Evolutionary conservation across 768 basidiomycete species (phyloP).

Genomic region (Kwoniella mangroviensis): DNA sequence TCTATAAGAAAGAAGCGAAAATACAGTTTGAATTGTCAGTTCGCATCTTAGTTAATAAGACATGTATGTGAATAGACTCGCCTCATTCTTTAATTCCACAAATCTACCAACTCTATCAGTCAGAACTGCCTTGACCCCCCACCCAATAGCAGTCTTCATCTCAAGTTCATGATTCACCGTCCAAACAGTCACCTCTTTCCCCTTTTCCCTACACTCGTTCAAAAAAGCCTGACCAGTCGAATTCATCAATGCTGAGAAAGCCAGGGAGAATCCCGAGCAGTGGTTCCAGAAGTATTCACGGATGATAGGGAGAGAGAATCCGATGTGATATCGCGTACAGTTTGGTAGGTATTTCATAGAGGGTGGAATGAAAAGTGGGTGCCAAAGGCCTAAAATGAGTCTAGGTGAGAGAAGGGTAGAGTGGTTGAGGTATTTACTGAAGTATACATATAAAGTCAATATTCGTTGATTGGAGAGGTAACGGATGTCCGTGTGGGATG

Average conservation of each 20-base stretch:
- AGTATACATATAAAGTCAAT: neutral
- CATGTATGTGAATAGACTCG: constrained; percentile 16
- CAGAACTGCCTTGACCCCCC: constrained; percentile 57
- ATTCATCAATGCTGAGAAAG: constrained; percentile 53
- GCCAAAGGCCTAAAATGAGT: constrained; percentile 59
- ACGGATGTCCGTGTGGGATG: neutral
- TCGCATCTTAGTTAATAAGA: neutral
- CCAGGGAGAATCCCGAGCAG: constrained; percentile 55
- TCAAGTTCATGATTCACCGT: constrained; percentile 57
- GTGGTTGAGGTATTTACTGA: constrained; percentile 36
- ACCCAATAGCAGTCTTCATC: constrained; percentile 50
- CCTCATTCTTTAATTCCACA: constrained; percentile 49
- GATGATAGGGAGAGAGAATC: constrained; percentile 52
- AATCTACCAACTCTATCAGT: constrained; percentile 55
- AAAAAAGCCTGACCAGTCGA: constrained; percentile 54
- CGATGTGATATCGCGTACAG: constrained; percentile 56
- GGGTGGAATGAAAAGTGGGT: constrained; percentile 56
- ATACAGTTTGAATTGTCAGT: neutral
- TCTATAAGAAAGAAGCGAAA: constrained; percentile 27
- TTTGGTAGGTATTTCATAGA: constrained; percentile 53
- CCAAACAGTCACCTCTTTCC: constrained; percentile 57
- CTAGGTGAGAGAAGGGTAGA: constrained; percentile 51
- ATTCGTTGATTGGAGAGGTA: neutral
- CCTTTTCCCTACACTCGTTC: constrained; percentile 49
- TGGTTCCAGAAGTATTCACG: constrained; percentile 56